These are phyloP conservation scores for Tarenaya hassleriana DNA, from an alignment of 345 rosid genomes.

Conservation along the genomic window DNA sequence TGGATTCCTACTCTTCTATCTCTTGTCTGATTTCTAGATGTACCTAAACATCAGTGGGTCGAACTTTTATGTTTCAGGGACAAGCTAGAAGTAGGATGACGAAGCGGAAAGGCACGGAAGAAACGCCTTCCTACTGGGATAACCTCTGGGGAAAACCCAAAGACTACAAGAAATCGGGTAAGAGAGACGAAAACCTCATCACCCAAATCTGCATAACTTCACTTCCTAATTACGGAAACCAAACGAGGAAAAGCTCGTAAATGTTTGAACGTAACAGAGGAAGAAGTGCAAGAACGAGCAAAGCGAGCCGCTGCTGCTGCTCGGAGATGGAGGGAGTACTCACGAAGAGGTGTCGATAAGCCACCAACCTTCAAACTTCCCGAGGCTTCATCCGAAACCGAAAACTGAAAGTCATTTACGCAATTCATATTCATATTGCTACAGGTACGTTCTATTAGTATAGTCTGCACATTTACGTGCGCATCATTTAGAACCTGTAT, in stretches of 20 bases:
- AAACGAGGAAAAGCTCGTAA: constrained; percentile 8
- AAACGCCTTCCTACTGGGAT: constrained; percentile 59
- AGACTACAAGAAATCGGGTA: constrained; percentile 60
- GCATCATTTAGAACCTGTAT: no score
- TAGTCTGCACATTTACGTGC: not conserved
- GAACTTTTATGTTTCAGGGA: constrained; percentile 37
- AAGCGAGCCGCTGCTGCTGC: constrained; percentile 80
- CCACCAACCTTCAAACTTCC: constrained; percentile 80
- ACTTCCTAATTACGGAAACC: not conserved
- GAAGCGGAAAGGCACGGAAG: constrained; percentile 45
- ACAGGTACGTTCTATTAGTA: constrained; percentile 8
- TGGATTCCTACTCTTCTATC: not conserved
- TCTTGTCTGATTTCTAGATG: not conserved
- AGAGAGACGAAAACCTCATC: constrained; percentile 6
- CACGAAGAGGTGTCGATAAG: constrained; percentile 77
- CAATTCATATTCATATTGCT: constrained; percentile 6
- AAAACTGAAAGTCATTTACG: constrained; percentile 26
- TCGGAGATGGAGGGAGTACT: constrained; percentile 90
- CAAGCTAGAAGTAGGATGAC: constrained; percentile 72
- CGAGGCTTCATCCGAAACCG: constrained; percentile 40
- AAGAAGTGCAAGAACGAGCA: constrained; percentile 70
- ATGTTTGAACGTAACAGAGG: constrained; percentile 44
- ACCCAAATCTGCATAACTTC: no score
- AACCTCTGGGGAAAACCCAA: constrained; percentile 57
- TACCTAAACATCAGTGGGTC: not conserved